Evolutionary conservation across 768 basidiomycete species (phyloP).

Genomic region (Amanita phalloides): DNA sequence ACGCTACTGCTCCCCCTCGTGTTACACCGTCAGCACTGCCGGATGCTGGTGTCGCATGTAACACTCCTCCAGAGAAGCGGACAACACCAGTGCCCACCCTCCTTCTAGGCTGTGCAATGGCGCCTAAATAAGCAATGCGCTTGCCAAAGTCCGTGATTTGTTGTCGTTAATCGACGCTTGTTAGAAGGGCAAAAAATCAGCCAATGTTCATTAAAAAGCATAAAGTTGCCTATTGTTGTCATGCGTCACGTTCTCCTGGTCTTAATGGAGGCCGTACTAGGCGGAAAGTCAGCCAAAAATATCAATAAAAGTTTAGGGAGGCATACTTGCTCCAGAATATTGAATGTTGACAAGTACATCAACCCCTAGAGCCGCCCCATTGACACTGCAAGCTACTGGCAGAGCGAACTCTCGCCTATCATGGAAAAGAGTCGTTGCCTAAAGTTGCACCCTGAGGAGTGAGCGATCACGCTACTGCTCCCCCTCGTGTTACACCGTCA

Average conservation of each 20-base stretch:
- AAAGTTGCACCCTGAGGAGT: no score
- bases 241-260: not conserved
- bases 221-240: not conserved
- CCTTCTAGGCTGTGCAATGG: no score
- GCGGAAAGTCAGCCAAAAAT: not conserved
- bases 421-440: no score
- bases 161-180: not conserved
- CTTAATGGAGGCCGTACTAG: not conserved
- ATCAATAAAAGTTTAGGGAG: not conserved
- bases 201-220: not conserved
- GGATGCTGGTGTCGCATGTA: conserved; percentile 1
- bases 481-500: conserved; percentile 1
- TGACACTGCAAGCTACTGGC: no score
- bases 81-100: not conserved
- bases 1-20: not conserved
- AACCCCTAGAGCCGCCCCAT: no score
- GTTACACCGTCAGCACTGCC: conserved; percentile 1
- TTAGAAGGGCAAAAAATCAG: not conserved
- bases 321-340: not conserved
- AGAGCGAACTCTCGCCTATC: no score
- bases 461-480: not conserved
- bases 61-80: conserved; percentile 4
- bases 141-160: not conserved
- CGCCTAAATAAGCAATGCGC: not conserved
- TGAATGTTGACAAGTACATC: no score